Evolutionary conservation across 192 early-diverging fungal genomes (phyloP).

Genomic region (Allomyces javanicus): DNA sequence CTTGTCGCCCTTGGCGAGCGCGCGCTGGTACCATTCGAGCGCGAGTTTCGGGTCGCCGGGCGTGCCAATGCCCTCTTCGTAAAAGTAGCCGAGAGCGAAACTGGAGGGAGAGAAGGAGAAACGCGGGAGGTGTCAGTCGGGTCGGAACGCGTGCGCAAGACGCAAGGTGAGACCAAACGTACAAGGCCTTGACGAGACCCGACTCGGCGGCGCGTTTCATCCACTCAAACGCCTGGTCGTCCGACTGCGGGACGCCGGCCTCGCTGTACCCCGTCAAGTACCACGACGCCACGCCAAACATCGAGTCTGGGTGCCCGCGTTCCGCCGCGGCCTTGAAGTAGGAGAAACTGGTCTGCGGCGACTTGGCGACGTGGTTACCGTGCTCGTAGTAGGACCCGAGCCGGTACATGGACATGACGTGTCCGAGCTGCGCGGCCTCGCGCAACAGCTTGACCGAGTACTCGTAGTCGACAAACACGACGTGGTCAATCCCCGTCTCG

Average conservation of each 20-base stretch:
- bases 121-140: too few species aligned
- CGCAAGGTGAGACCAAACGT: constrained; percentile 1
- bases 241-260: constrained; percentile 29
- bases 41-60: constrained; percentile 29
- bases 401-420: constrained; percentile 39
- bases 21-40: constrained; percentile 41
- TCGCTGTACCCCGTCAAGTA: constrained; percentile 38
- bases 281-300: constrained; percentile 42
- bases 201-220: constrained; percentile 35
- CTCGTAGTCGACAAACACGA: constrained; percentile 35
- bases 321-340: constrained; percentile 43
- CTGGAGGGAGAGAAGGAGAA: not conserved
- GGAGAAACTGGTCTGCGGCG: constrained; percentile 25
- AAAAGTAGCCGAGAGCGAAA: constrained; percentile 41
- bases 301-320: constrained; percentile 38
- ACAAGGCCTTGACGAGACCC: constrained; percentile 35
- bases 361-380: constrained; percentile 32
- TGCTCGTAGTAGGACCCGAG: constrained; percentile 43
- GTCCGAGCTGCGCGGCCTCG: constrained; percentile 42
- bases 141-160: too few species aligned
- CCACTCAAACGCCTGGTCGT: constrained; percentile 43
- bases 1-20: constrained; percentile 40
- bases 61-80: constrained; percentile 40
- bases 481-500: constrained; percentile 32
- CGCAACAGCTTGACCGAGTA: constrained; percentile 38